These are phyloP conservation scores for Secale cereale DNA, from an alignment of 176 grass and related monocot species.

Conservation along the genomic window DNA sequence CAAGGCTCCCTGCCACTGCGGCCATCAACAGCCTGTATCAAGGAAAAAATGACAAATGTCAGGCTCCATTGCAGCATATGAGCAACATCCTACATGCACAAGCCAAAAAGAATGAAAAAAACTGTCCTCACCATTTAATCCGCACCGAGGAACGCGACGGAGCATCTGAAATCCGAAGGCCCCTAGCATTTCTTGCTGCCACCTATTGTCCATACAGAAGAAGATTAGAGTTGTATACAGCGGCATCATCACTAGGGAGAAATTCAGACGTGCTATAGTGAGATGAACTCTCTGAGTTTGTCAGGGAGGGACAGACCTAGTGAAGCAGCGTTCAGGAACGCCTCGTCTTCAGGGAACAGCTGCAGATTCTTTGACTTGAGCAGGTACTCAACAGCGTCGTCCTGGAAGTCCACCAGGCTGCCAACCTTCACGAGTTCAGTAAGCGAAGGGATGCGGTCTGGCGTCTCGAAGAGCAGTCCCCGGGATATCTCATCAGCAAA, in stretches of 20 bases:
- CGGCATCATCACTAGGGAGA: not conserved
- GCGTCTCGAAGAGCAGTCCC: conserved; percentile 61
- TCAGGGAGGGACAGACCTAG: not conserved
- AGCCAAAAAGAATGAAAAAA: not conserved
- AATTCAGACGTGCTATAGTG: not conserved
- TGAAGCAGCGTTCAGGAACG: conserved; percentile 33
- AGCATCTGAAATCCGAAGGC: not conserved
- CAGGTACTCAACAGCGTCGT: conserved; percentile 45
- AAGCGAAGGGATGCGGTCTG: conserved; percentile 41
- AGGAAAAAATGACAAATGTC: not conserved
- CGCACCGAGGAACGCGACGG: no score
- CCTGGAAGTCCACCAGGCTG: conserved; percentile 52
- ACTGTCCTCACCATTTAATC: not conserved
- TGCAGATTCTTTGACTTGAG: conserved; percentile 62
- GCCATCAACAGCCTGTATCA: conserved; percentile 2
- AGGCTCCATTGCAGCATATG: not conserved
- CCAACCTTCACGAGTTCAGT: conserved; percentile 47
- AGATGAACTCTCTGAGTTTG: not conserved
- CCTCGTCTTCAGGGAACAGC: conserved; percentile 61
- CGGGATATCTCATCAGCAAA: conserved; percentile 53
- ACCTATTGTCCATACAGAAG: not conserved
- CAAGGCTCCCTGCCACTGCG: not conserved
- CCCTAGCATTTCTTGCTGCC: not conserved
- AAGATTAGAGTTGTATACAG: not conserved
- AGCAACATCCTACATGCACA: not conserved